Base-by-base conservation (phyloP, 1,284 basidiomycete species). In the Trichosporon inkin region DNA sequence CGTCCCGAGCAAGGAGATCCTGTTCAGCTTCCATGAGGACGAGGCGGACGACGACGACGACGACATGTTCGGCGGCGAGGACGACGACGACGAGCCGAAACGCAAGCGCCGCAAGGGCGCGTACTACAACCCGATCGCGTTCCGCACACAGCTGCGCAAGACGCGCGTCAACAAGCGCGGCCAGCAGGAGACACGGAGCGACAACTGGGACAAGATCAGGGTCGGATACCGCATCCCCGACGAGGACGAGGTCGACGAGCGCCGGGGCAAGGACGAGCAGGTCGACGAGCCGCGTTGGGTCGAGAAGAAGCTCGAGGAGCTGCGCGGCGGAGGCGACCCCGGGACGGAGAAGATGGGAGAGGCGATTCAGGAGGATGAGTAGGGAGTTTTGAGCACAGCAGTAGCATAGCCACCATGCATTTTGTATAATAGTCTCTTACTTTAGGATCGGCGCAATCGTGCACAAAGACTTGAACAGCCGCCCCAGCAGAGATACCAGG, bases 41-140 rank as follows among this genome's bases (percentile, higher is more conserved):
- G 51, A 47, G 41, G 56, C 53, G 36, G 59, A 58, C 34, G 38
- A 61, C 34, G 38, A 61, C 38, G 61, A 62, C 19, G 58, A 62
- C 19, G 57, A 63, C 56, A 63, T 63, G 62, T 63, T 63, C 28
- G 62, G 62, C 55, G 44, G 44, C 22, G 44, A 49, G 24, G 62
- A 65, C 49, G 57, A 56, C 36, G 19, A 62, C 58, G 32, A 57
- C 55, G 19, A 62, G 38, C 62, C 54, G 3, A 54, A 66, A 10
- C 62, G 56, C 35, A 78, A 76, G 65, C 69, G 82, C 60, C 75
- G 75, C 36, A 85, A 84, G 68, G 90, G 88, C 16, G 91, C 86
- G 0, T 92, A 89, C 75, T 92, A 90, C 81, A 92, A 91, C 78
- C 87, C 87, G 70, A 89, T 93, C 61, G 86, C 88, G 73, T 85